These are phyloP conservation scores for Gastrodia elata DNA, from an alignment of 106 monocot genomes.

Conservation along the genomic window DNA sequence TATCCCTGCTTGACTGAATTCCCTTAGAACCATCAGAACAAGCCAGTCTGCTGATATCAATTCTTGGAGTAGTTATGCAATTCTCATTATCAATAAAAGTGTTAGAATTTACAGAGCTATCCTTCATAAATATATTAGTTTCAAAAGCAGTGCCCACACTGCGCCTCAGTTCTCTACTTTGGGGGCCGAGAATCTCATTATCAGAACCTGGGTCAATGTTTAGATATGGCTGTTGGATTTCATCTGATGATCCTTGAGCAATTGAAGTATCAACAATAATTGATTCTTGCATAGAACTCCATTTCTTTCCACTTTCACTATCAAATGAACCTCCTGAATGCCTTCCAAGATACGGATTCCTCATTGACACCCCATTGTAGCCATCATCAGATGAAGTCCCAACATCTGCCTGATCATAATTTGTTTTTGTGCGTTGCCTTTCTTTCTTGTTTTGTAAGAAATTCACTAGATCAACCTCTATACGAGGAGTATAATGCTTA, in stretches of 20 bases:
- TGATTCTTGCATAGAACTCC: constrained; percentile 59
- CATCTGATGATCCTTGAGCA: constrained; percentile 37
- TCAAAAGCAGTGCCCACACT: constrained; percentile 17
- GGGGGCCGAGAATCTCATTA: constrained; percentile 17
- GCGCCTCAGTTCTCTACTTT: constrained; percentile 26
- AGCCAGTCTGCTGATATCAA: constrained; percentile 38
- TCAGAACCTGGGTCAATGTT: constrained; percentile 32
- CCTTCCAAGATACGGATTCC: constrained; percentile 49
- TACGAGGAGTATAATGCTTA: constrained; percentile 94
- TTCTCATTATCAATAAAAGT: constrained; percentile 29
- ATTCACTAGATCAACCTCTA: constrained; percentile 95
- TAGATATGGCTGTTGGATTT: constrained; percentile 27
- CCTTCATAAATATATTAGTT: constrained; percentile 19
- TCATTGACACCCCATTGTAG: constrained; percentile 56
- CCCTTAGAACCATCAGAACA: constrained; percentile 35
- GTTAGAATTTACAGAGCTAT: constrained; percentile 32
- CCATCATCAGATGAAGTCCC: constrained; percentile 93
- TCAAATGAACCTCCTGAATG: constrained; percentile 73
- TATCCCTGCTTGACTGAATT: constrained; percentile 23
- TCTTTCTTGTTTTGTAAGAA: constrained; percentile 96
- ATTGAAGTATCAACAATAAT: constrained; percentile 24
- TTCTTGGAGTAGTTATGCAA: constrained; percentile 36
- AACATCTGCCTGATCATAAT: constrained; percentile 82
- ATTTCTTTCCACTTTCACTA: constrained; percentile 55
- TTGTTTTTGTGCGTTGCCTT: constrained; percentile 66